phyloP scores from a whole-genome alignment of 495 filamentous ascomycete genomes.

The Aspergillus hancockii region DNA sequence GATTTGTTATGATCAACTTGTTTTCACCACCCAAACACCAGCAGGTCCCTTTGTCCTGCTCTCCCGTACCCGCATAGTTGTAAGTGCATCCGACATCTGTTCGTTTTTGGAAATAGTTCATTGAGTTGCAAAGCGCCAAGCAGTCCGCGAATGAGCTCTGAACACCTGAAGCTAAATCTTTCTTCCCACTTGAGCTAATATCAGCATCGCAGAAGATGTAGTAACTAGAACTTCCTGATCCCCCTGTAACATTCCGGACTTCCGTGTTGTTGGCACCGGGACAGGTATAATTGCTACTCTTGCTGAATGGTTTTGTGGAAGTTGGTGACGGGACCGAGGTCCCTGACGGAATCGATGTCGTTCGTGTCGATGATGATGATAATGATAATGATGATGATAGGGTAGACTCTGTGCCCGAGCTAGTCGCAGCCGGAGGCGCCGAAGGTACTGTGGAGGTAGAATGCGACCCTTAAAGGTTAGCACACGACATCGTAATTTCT shows the following conservation, averaged over 20 bases:
- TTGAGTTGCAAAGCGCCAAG: slow-evolving; percentile 14
- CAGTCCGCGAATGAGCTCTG: slow-evolving; percentile 9
- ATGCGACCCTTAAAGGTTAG: slow-evolving; percentile 1
- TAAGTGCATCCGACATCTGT: slow-evolving; percentile 15
- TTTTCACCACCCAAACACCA: slow-evolving; percentile 13
- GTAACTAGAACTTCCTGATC: slow-evolving; percentile 3
- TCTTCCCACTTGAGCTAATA: slow-evolving; percentile 6
- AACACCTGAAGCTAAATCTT: slow-evolving; percentile 13
- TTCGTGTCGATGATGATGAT: slow-evolving; percentile 8
- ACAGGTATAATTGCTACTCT: neutral
- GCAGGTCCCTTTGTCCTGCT: slow-evolving; percentile 16
- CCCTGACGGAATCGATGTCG: neutral
- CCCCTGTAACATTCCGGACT: neutral
- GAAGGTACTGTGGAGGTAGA: slow-evolving; percentile 1
- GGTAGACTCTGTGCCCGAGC: slow-evolving; percentile 1
- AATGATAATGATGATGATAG: slow-evolving; percentile 2
- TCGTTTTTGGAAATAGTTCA: slow-evolving; percentile 17
- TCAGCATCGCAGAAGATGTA: slow-evolving; percentile 17
- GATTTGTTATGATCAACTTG: slow-evolving; percentile 3
- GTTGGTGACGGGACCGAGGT: neutral
- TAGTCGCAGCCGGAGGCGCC: neutral
- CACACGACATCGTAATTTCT: neutral
- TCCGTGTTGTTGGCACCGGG: slow-evolving; percentile 16
- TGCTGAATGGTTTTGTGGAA: neutral
- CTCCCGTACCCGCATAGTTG: slow-evolving; percentile 15